A percentile compares a stretch with the other conserved stretches of the same genome.
Evolutionary conservation across 225 moss, liverwort and hornwort species (phyloP).

Genomic region (Sphagnum contortum): DNA sequence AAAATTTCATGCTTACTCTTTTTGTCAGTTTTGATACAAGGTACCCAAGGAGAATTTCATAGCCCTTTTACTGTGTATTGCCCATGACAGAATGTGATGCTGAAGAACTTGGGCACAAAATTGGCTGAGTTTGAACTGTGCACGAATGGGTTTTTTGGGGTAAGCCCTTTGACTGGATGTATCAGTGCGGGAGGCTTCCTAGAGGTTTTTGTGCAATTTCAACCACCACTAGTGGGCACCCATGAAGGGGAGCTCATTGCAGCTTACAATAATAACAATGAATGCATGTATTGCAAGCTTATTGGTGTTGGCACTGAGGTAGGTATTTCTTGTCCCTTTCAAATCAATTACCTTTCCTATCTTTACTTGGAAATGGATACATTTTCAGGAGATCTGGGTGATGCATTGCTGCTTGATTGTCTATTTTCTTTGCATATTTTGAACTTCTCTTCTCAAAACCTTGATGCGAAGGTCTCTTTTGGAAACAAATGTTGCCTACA

Average conservation of each 20-base stretch:
- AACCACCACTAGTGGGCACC: slow-evolving; percentile 32
- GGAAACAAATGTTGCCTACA: no score
- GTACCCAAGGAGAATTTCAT: no score
- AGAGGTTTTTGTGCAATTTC: slow-evolving; percentile 61
- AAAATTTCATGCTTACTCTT: no score
- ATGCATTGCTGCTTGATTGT: no score
- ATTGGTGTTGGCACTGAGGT: slow-evolving; percentile 37
- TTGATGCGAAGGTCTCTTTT: no score
- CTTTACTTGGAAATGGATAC: no score
- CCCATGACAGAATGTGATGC: slow-evolving; percentile 60
- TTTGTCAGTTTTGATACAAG: no score
- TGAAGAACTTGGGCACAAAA: slow-evolving; percentile 61
- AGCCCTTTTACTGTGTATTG: neutral
- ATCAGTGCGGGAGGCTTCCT: slow-evolving; percentile 58
- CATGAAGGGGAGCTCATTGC: slow-evolving; percentile 56
- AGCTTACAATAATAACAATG: slow-evolving; percentile 19
- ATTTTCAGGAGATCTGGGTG: no score
- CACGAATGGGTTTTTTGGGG: slow-evolving; percentile 27
- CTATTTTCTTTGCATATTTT: no score
- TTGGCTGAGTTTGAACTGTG: slow-evolving; percentile 34
- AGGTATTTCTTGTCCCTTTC: neutral
- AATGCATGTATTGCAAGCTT: slow-evolving; percentile 36
- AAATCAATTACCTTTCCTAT: no score
- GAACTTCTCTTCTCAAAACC: no score
- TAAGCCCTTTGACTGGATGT: slow-evolving; percentile 32